Evolutionary conservation across 2,329 filamentous ascomycete genomes (phyloP).

Genomic region (Nothophoma quercina): DNA sequence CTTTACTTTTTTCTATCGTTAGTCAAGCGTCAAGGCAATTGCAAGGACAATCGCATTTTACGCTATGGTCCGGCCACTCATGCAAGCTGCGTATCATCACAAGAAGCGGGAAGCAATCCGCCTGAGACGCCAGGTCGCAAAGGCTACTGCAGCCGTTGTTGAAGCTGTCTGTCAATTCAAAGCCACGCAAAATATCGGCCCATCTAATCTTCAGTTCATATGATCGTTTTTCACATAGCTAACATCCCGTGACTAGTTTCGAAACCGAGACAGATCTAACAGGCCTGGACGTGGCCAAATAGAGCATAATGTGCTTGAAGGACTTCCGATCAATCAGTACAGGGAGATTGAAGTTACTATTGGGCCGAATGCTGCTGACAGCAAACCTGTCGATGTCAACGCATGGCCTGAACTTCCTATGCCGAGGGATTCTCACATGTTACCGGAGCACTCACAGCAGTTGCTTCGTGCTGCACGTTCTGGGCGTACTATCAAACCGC

Average conservation of each 20-base stretch:
- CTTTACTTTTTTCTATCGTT: constrained; percentile 2
- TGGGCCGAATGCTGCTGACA: constrained; percentile 69
- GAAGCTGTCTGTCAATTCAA: neutral
- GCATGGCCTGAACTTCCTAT: constrained; percentile 83
- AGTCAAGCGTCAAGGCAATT: neutral
- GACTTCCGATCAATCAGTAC: constrained; percentile 91
- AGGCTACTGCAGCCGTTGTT: neutral
- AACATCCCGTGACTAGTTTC: constrained; percentile 55
- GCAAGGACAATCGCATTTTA: too few relatives aligned
- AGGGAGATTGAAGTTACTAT: constrained; percentile 72
- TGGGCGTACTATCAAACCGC: constrained; percentile 77
- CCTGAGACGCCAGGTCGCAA: neutral
- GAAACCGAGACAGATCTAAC: constrained; percentile 64
- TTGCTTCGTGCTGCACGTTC: constrained; percentile 82
- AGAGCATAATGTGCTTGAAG: constrained; percentile 73
- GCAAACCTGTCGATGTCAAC: constrained; percentile 68
- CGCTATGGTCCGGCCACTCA: too few relatives aligned
- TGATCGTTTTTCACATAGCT: too few relatives aligned
- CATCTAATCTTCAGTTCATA: too few relatives aligned
- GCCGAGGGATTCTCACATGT: constrained; percentile 82
- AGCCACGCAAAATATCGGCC: neutral
- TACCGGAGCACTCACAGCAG: constrained; percentile 81
- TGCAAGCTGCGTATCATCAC: neutral
- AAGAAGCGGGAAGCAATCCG: too few relatives aligned
- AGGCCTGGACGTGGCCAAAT: constrained; percentile 64